phyloP scores from a whole-genome alignment of 2,329 filamentous ascomycete species.

The Stagonosporopsis rhizophila region DNA sequence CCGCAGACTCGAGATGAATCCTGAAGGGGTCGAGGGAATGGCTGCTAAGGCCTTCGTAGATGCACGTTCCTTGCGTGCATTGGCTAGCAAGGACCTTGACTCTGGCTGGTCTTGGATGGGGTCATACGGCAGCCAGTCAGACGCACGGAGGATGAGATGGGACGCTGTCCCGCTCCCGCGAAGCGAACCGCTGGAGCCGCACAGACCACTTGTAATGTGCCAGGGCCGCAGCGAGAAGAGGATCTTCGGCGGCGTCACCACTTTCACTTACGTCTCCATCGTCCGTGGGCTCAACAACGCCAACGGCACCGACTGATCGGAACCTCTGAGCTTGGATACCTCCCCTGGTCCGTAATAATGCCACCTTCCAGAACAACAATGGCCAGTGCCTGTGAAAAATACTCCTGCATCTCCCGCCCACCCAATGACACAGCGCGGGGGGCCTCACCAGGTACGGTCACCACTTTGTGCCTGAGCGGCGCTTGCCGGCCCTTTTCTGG shows the following conservation, averaged over 20 bases:
- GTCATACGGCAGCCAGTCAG: constrained; percentile 13
- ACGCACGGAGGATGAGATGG: constrained; percentile 6
- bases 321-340: constrained; percentile 2
- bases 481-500: not conserved
- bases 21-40: constrained; percentile 6
- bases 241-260: constrained; percentile 12
- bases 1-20: constrained; percentile 1
- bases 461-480: constrained; percentile 8
- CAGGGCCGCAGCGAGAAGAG: not conserved
- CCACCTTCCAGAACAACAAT: constrained; percentile 15
- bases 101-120: not conserved
- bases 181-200: constrained; percentile 21
- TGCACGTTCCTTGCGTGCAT: constrained; percentile 15
- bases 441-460: constrained; percentile 13
- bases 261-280: constrained; percentile 13
- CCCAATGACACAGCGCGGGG: constrained; percentile 9
- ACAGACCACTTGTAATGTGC: constrained; percentile 4
- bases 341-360: constrained; percentile 3
- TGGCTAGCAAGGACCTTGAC: constrained; percentile 17
- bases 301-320: constrained; percentile 10
- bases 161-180: constrained; percentile 12
- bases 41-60: not conserved
- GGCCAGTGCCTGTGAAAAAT: constrained; percentile 3
- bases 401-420: constrained; percentile 2
- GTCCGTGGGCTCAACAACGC: constrained; percentile 13